Base-by-base conservation (phyloP, 163 green algal genomes). In the Chlamydomonas reinhardtii region DNA sequence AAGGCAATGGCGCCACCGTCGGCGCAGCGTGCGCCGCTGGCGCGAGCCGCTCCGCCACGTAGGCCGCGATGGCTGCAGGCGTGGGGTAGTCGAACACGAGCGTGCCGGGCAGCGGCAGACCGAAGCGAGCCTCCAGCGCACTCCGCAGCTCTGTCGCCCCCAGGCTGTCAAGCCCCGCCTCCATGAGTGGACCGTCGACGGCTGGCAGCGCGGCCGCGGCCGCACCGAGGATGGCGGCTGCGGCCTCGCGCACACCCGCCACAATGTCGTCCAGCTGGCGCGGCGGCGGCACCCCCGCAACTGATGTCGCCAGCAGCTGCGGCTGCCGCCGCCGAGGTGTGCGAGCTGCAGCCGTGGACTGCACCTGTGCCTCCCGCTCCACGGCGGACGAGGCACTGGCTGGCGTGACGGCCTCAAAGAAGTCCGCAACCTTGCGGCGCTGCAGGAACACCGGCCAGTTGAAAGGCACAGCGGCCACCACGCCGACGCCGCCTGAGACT, bases 31-130 rank as follows among this genome's bases (percentile, higher is more conserved):
- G 17, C 2, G 71, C 4, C 71, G 17, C 32, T 15, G 34, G 31
- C 66, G 71, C 76, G 9, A 43, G 17, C 4, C 34, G 34, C 1
- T 69, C 43, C 66, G 70, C 20, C 34, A 96, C 22, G 73, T 89
- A 91, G 4, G 37, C 74, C 0, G 89, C 68, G 43, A 96, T 93
- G 25, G 89, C 84, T 0, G 59, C 19, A 2, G 76, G 66, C 31
- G 95, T 94, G 34, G 95, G 94, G 74, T 96, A 94, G 83, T 96
- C 94, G 73, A 97, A 96, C 25, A 94, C 87, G 22, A 96, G 76
- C 35, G 95, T 96, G 32, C 73, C 83, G 35, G 94, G 93, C 25
- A 97, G 87, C 56, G 91, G 78, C 0, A 94, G 37, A 0, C 92
- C 92, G 43, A 97, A 94, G 20, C 74, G 68, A 17, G 76, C 52